Percentiles rank a stretch among this genome's conserved stretches.
Evolutionary conservation across 2,329 filamentous ascomycete species (phyloP).

Genomic region (Chaetomium sp.): DNA sequence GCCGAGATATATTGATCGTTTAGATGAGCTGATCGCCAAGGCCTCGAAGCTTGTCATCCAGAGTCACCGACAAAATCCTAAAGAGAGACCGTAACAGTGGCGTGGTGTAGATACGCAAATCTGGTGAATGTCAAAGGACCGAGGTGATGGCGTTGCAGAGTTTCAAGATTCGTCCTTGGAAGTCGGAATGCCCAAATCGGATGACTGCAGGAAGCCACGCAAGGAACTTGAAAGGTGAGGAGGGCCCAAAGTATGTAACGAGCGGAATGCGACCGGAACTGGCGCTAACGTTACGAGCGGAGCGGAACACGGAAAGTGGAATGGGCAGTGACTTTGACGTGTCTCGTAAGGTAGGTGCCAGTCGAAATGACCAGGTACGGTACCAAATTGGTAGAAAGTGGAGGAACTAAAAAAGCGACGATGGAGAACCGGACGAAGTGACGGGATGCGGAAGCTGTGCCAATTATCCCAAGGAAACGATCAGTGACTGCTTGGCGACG

Average conservation of each 20-base stretch:
- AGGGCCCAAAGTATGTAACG: constrained; percentile 18
- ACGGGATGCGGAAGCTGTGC: constrained; percentile 30
- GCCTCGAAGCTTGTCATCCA: constrained; percentile 31
- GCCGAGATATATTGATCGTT: constrained; percentile 2
- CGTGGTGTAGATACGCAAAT: constrained; percentile 7
- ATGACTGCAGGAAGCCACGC: background rate
- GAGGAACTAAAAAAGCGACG: constrained; percentile 6
- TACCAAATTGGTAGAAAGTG: constrained; percentile 2
- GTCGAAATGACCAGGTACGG: too few relatives aligned
- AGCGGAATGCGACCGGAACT: constrained; percentile 24
- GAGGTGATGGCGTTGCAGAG: background rate
- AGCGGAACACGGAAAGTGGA: constrained; percentile 16
- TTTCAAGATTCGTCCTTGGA: background rate
- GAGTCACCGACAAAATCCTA: constrained; percentile 17
- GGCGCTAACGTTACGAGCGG: constrained; percentile 21
- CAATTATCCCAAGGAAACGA: constrained; percentile 21
- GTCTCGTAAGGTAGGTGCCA: constrained; percentile 14
- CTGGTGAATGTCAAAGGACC: background rate
- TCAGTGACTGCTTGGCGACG: constrained; percentile 10
- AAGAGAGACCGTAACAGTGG: background rate
- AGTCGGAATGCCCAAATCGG: background rate
- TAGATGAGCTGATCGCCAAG: constrained; percentile 32
- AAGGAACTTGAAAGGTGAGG: constrained; percentile 4
- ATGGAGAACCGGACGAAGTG: constrained; percentile 25
- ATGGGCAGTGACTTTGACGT: constrained; percentile 13